Evolutionary conservation across 1,139 yeast species (phyloP).

Genomic region (Yamadazyma epiphylla): DNA sequence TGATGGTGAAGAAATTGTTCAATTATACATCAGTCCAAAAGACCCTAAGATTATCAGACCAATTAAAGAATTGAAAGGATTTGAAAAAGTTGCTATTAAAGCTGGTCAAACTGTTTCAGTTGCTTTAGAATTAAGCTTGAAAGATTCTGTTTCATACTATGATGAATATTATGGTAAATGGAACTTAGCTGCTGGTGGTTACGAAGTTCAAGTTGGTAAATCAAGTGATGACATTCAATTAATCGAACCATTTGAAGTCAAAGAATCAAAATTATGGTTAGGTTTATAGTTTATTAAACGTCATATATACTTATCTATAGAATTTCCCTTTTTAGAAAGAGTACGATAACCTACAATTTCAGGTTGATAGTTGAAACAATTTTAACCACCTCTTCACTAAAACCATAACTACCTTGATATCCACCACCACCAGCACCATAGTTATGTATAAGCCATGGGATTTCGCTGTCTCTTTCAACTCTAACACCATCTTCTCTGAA

Average conservation of each 20-base stretch:
- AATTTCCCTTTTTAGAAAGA: too few species aligned
- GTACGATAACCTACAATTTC: too few species aligned
- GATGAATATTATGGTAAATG: slow-evolving; percentile 41
- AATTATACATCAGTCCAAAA: slow-evolving; percentile 37
- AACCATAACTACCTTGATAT: slow-evolving; percentile 47
- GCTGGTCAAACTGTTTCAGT: slow-evolving; percentile 36
- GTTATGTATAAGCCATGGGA: slow-evolving; percentile 40
- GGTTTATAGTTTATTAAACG: too few species aligned
- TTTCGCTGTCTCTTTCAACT: slow-evolving; percentile 30
- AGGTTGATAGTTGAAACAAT: too few species aligned
- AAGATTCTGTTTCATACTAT: slow-evolving; percentile 50
- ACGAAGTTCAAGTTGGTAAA: slow-evolving; percentile 41
- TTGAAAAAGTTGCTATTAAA: slow-evolving; percentile 40
- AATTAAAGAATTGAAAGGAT: slow-evolving; percentile 52
- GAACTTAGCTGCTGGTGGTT: slow-evolving; percentile 39
- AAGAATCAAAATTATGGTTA: slow-evolving; percentile 15
- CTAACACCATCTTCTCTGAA: slow-evolving; percentile 43
- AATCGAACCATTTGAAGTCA: slow-evolving; percentile 29
- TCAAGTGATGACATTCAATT: slow-evolving; percentile 19
- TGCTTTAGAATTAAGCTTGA: slow-evolving; percentile 26
- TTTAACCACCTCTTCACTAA: slow-evolving; percentile 24
- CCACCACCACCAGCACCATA: slow-evolving; percentile 57
- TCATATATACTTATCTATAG: too few species aligned
- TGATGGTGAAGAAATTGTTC: slow-evolving; percentile 44
- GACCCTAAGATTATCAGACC: slow-evolving; percentile 44